Conservation (phyloP, 2,329 filamentous ascomycete genomes). For the Nakataea oryzae region DNA sequence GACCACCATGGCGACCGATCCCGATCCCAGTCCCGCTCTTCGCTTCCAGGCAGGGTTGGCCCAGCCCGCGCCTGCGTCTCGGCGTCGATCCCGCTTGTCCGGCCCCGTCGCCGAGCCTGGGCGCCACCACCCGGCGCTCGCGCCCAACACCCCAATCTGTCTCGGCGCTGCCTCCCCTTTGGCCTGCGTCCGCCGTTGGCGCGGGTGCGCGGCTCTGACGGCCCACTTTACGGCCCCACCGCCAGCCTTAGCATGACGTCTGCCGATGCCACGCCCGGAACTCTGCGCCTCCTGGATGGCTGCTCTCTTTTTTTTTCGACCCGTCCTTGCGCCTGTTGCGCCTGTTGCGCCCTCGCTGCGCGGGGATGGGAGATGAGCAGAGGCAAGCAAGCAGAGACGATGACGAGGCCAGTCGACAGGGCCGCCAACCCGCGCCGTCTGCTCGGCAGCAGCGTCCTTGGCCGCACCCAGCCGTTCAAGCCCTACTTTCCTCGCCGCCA, state of each 20-base stretch:
- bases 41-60: background rate
- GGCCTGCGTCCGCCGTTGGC: background rate
- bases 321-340: too few relatives aligned
- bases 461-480: background rate
- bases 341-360: background rate
- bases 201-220: background rate
- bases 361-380: background rate
- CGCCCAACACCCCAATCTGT: background rate
- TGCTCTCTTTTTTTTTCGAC: background rate
- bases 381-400: too few relatives aligned
- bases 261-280: background rate
- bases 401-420: background rate
- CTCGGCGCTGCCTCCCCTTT: background rate
- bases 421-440: background rate
- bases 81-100: background rate
- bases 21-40: too few relatives aligned
- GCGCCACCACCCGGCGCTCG: background rate
- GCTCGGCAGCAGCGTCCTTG: background rate
- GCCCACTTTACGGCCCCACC: background rate
- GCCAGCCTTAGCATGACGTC: background rate
- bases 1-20: too few relatives aligned
- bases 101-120: background rate
- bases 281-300: background rate
- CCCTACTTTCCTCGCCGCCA: background rate
- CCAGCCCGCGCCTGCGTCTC: background rate